Conservation (phyloP, 495 filamentous ascomycete species). For the Aspergillus funiculosus region DNA sequence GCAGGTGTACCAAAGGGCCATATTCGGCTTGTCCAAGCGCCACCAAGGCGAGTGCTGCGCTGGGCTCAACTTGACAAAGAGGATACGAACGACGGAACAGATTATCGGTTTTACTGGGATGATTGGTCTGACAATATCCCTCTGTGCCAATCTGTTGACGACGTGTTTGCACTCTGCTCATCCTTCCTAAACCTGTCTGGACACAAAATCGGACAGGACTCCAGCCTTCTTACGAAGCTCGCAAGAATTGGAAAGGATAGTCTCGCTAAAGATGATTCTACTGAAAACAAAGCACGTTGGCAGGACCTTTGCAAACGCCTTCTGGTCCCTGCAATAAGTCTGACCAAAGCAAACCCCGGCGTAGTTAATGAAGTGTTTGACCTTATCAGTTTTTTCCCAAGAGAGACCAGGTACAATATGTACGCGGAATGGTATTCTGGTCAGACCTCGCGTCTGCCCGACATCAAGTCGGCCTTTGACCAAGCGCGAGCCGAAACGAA, state of each 20-base stretch:
- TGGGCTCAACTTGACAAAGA: constrained; percentile 76
- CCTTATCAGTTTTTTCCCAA: constrained; percentile 70
- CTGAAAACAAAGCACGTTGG: constrained; percentile 66
- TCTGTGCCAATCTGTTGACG: constrained; percentile 81
- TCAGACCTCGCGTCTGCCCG: constrained; percentile 64
- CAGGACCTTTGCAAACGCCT: constrained; percentile 72
- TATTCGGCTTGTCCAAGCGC: constrained; percentile 50
- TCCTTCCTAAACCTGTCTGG: constrained; percentile 80
- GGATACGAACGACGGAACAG: constrained; percentile 63
- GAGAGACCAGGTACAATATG: constrained; percentile 73
- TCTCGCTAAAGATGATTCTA: constrained; percentile 61
- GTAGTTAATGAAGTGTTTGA: constrained; percentile 80
- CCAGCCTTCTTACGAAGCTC: constrained; percentile 69
- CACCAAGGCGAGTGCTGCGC: constrained; percentile 56
- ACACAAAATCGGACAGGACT: constrained; percentile 80
- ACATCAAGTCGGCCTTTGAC: constrained; percentile 73
- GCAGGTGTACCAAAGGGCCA: constrained; percentile 58
- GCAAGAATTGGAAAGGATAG: constrained; percentile 74
- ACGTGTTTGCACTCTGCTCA: constrained; percentile 80
- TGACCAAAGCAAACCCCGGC: constrained; percentile 74
- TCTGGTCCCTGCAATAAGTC: constrained; percentile 75
- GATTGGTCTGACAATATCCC: constrained; percentile 95
- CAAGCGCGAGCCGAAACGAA: constrained; percentile 70
- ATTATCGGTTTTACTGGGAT: constrained; percentile 93
- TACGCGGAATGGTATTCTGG: constrained; percentile 91